Evolutionary conservation across 805 yeast genomes (phyloP).

Genomic region (Nakazawaea wyomingensis): DNA sequence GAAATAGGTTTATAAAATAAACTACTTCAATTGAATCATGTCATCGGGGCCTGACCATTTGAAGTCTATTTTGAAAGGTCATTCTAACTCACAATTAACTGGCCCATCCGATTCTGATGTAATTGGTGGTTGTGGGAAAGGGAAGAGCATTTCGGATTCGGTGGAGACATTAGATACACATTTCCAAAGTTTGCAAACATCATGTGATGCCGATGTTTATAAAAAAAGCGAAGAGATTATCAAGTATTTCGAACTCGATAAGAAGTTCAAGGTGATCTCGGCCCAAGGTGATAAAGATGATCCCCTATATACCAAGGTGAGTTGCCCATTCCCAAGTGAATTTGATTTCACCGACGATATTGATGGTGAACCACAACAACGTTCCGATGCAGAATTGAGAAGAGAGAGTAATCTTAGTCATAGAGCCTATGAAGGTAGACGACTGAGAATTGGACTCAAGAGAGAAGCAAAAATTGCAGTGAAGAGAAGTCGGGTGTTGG

Average conservation of each 20-base stretch:
- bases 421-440: constrained; percentile 1
- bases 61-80: not conserved
- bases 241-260: constrained; percentile 4
- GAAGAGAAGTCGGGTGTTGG: constrained; percentile 3
- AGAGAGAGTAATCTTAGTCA: not conserved
- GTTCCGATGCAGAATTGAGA: not conserved
- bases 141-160: not conserved
- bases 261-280: not conserved
- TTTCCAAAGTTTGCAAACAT: not conserved
- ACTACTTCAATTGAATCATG: too few species aligned
- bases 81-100: not conserved
- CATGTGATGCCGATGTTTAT: constrained; percentile 1
- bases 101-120: not conserved
- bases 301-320: constrained; percentile 9
- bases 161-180: not conserved
- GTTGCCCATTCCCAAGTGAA: constrained; percentile 7
- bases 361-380: not conserved
- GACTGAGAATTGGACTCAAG: not conserved
- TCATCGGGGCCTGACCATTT: too few species aligned
- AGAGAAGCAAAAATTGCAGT: not conserved
- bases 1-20: too few species aligned
- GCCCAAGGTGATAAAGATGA: not conserved
- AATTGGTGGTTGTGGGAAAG: too few species aligned
- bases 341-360: constrained; percentile 7
- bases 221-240: constrained; percentile 5